These are phyloP conservation scores for Nicotiana rustica DNA, from an alignment of 305 asterid genomes.

Conservation along the genomic window DNA sequence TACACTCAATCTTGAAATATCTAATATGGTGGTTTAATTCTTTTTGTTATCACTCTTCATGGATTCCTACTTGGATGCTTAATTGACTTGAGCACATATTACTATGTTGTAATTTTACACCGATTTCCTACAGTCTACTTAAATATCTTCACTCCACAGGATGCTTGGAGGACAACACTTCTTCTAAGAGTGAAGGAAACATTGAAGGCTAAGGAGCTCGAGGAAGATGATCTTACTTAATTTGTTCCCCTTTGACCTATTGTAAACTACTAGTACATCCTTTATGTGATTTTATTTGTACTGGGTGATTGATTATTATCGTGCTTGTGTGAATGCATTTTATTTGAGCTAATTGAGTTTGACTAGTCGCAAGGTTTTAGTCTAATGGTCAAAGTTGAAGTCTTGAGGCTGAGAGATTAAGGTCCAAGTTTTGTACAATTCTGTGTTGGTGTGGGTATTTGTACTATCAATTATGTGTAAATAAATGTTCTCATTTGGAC, in stretches of 20 bases:
- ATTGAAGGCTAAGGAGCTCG: conserved; percentile 86
- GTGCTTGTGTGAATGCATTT: conserved; percentile 13
- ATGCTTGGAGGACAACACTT: conserved; percentile 92
- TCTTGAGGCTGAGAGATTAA: conserved; percentile 13
- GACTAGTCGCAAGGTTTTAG: too few relatives aligned
- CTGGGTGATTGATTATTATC: conserved; percentile 26
- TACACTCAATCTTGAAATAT: conserved; percentile 14
- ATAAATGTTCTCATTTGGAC: conserved; percentile 24
- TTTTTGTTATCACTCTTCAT: not conserved
- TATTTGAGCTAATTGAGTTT: conserved; percentile 15
- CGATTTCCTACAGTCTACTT: not conserved
- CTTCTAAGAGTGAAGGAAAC: conserved; percentile 93
- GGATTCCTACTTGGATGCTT: not conserved
- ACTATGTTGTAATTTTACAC: not conserved
- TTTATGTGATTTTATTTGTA: conserved; percentile 29
- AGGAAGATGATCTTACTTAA: conserved; percentile 90
- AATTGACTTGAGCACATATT: not conserved
- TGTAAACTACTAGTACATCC: conserved; percentile 29
- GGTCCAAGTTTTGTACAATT: conserved; percentile 24
- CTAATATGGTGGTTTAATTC: not conserved
- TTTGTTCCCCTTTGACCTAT: conserved; percentile 20
- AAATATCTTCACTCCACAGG: conserved; percentile 51
- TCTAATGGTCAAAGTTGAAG: not conserved
- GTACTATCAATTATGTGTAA: conserved; percentile 7
- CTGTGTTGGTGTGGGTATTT: conserved; percentile 28